Conservation (phyloP, 768 basidiomycete species). For the Serendipita vermifera region DNA sequence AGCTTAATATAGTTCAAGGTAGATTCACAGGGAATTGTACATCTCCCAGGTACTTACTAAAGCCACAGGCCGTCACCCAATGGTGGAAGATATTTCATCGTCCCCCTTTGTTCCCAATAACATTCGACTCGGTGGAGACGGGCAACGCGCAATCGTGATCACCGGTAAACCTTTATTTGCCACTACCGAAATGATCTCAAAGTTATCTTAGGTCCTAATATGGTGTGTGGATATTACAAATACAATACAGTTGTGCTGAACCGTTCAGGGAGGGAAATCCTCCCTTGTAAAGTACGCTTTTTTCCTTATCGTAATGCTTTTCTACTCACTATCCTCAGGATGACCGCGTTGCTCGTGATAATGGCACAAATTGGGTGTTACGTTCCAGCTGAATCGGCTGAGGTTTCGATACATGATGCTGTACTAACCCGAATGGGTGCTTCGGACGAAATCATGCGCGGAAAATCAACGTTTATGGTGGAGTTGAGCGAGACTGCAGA, state of each 20-base stretch:
- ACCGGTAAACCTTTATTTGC: slow-evolving; percentile 38
- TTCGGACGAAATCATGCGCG: slow-evolving; percentile 73
- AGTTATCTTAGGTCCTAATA: slow-evolving; percentile 29
- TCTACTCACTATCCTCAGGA: slow-evolving; percentile 50
- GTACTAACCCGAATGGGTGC: slow-evolving; percentile 89
- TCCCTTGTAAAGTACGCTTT: background rate
- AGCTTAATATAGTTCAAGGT: slow-evolving; percentile 59
- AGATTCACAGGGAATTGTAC: no score
- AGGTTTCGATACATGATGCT: slow-evolving; percentile 66
- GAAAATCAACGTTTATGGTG: slow-evolving; percentile 93
- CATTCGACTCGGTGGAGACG: slow-evolving; percentile 44
- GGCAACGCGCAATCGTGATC: slow-evolving; percentile 50
- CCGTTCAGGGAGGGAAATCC: slow-evolving; percentile 39
- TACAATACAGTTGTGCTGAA: background rate
- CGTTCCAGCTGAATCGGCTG: slow-evolving; percentile 69
- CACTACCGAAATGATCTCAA: slow-evolving; percentile 16
- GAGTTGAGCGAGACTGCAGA: slow-evolving; percentile 91
- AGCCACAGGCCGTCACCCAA: slow-evolving; percentile 71
- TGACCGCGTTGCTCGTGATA: slow-evolving; percentile 53
- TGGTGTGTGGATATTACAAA: slow-evolving; percentile 24
- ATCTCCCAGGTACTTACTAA: no score
- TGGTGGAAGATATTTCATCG: slow-evolving; percentile 66
- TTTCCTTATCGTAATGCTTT: no score
- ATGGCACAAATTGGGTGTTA: slow-evolving; percentile 89
- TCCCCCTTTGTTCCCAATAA: slow-evolving; percentile 84